Conservation (phyloP, 2,329 filamentous ascomycete genomes). For the Ceratocystis cubensis region DNA sequence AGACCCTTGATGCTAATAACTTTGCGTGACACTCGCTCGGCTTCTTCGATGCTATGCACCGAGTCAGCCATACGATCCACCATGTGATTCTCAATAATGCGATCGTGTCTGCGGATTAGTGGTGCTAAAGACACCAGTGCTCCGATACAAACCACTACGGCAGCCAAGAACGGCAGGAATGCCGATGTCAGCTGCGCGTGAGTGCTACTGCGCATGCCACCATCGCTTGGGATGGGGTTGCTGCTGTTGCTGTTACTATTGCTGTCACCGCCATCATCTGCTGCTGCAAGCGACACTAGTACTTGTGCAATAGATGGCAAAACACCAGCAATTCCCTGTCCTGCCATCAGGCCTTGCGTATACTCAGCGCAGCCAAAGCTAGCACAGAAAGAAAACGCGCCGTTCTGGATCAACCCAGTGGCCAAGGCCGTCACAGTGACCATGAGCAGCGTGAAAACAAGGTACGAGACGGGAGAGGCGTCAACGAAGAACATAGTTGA, state of each 20-base stretch:
- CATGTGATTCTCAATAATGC: constrained; percentile 39
- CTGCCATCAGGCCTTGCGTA: constrained; percentile 91
- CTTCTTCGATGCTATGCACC: constrained; percentile 39
- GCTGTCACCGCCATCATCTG: constrained; percentile 12
- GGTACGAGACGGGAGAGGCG: constrained; percentile 53
- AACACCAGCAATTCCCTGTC: constrained; percentile 84
- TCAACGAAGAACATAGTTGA: constrained; percentile 60
- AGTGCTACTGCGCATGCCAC: neutral
- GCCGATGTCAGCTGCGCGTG: constrained; percentile 50
- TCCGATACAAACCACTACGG: constrained; percentile 58
- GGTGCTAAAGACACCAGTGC: constrained; percentile 64
- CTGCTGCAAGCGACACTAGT: constrained; percentile 53
- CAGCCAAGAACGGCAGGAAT: constrained; percentile 83
- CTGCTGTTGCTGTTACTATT: constrained; percentile 27
- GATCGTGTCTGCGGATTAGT: constrained; percentile 50
- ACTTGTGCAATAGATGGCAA: constrained; percentile 82
- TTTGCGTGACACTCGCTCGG: constrained; percentile 39
- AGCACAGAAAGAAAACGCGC: constrained; percentile 80
- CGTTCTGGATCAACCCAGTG: constrained; percentile 81
- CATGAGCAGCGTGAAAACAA: constrained; percentile 69
- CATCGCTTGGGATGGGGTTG: constrained; percentile 18
- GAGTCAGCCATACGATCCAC: constrained; percentile 38
- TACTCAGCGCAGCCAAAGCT: constrained; percentile 79
- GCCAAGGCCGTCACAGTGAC: constrained; percentile 69
- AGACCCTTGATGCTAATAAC: constrained; percentile 48